These are phyloP conservation scores for Neurospora sp. DNA, from an alignment of 495 filamentous ascomycete species.

Conservation along the genomic window DNA sequence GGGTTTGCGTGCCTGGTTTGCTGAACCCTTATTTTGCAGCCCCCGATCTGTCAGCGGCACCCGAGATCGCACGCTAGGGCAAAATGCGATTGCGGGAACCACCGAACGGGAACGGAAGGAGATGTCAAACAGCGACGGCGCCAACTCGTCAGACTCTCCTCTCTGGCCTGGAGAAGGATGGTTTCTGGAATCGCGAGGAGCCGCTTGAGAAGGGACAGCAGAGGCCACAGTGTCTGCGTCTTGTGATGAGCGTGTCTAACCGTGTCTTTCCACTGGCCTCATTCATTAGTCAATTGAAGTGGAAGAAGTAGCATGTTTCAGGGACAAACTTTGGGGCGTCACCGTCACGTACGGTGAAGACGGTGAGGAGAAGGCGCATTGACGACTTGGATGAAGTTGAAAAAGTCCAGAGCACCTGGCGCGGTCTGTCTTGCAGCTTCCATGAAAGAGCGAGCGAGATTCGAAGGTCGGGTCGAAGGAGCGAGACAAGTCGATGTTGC, in stretches of 20 bases:
- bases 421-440: neutral
- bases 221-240: neutral
- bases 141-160: neutral
- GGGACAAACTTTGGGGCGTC: neutral
- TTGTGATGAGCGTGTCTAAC: neutral
- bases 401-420: neutral
- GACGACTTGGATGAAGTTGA: neutral
- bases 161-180: neutral
- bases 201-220: neutral
- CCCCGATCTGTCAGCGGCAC: neutral
- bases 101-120: neutral
- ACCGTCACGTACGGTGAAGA: neutral
- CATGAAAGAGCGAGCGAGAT: neutral
- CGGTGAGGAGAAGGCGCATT: neutral
- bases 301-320: neutral
- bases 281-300: neutral
- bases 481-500: neutral
- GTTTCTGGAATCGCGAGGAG: neutral
- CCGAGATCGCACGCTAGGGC: neutral
- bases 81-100: neutral
- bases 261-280: neutral
- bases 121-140: neutral
- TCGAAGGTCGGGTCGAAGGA: neutral
- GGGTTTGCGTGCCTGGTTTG: neutral
- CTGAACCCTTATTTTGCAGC: neutral